These are phyloP conservation scores for Calamus simplicifolius DNA, from an alignment of 176 grass and related monocot species.

Conservation along the genomic window DNA sequence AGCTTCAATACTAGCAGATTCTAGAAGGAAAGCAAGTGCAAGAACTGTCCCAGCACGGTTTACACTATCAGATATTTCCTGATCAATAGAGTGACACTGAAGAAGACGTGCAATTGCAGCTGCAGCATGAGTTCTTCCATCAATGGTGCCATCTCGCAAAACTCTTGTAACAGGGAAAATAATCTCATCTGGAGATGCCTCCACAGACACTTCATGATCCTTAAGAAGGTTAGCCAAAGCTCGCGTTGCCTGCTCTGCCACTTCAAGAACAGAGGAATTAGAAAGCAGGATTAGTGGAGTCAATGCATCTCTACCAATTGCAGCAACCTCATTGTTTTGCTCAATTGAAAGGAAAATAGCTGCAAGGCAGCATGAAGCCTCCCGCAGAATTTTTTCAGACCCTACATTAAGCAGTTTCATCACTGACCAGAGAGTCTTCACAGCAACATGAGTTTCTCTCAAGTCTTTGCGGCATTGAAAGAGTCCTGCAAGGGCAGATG, in stretches of 20 bases:
- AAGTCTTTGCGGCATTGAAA: slow-evolving; percentile 95
- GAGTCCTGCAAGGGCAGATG: slow-evolving; percentile 80
- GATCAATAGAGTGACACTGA: slow-evolving; percentile 51
- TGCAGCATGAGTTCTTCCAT: slow-evolving; percentile 93
- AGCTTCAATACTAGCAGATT: slow-evolving; percentile 72
- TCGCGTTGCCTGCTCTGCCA: slow-evolving; percentile 85
- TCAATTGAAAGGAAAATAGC: slow-evolving; percentile 93
- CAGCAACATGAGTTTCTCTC: slow-evolving; percentile 75
- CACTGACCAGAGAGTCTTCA: slow-evolving; percentile 74
- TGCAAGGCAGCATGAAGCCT: slow-evolving; percentile 74
- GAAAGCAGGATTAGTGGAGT: slow-evolving; percentile 50
- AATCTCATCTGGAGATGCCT: slow-evolving; percentile 71
- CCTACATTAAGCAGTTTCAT: slow-evolving; percentile 78
- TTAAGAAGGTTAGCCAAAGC: slow-evolving; percentile 92
- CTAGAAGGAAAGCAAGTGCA: slow-evolving; percentile 69
- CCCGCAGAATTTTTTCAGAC: slow-evolving; percentile 69
- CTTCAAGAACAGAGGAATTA: slow-evolving; percentile 67
- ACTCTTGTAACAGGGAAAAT: slow-evolving; percentile 69
- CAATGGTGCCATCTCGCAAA: slow-evolving; percentile 71
- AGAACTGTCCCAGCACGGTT: slow-evolving; percentile 78
- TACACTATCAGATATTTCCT: slow-evolving; percentile 63
- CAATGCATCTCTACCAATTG: slow-evolving; percentile 74
- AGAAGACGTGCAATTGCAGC: slow-evolving; percentile 85
- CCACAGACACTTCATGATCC: slow-evolving; percentile 70
- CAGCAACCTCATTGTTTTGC: slow-evolving; percentile 82